Evolutionary conservation across 1,139 yeast genomes (phyloP), one percentile per base, ranked within the genome.

Genomic region (Magnusiomyces sp.): DNA sequence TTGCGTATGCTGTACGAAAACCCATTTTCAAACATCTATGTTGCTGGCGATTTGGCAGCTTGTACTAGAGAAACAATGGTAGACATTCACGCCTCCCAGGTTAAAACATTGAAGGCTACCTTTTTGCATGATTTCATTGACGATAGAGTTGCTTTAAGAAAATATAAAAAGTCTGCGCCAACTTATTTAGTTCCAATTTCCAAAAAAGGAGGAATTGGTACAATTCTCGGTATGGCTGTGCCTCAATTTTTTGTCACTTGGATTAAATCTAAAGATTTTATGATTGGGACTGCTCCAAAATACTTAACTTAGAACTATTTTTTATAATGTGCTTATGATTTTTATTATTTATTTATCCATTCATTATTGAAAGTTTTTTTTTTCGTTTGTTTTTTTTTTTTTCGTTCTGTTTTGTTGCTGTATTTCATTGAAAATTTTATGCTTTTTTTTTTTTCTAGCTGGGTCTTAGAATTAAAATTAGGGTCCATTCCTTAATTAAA

Each of bases 151-250:
- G 47, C 40, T 16, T 38, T 51, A n/a, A 49, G 32, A 27, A 14
- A 19, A 27, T 51, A 49, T 32, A 47, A 40, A 40, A 46, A 43
- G 13, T 39, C 49, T 5, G 9, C 33, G n/a, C 42, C 43, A 16
- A 36, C 49, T 2, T 49, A 43, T 37, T 41, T 46, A 27, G 52
- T 51, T 6, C 50, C 54, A 9, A 49, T 51, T 16, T 49, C 52
- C 2, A 43, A 45, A 29, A 51, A 51, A 29, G 50, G 48, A 17
- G 54, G 54, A 1, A 50, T 51, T 14, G 54, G 54, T 5, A 45
- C 53, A 2, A 36, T 49, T 42, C 40, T 42, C 19, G 52, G 52
- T 11, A 34, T 51, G 34, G 39, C 34, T 2, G 50, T 51, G 20
- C 54, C 54, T 1, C 46, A 48, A 2, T 47, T 51, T 33, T 47